Conservation (phyloP, 2,329 filamentous ascomycete species). For the Massarina eburnea region DNA sequence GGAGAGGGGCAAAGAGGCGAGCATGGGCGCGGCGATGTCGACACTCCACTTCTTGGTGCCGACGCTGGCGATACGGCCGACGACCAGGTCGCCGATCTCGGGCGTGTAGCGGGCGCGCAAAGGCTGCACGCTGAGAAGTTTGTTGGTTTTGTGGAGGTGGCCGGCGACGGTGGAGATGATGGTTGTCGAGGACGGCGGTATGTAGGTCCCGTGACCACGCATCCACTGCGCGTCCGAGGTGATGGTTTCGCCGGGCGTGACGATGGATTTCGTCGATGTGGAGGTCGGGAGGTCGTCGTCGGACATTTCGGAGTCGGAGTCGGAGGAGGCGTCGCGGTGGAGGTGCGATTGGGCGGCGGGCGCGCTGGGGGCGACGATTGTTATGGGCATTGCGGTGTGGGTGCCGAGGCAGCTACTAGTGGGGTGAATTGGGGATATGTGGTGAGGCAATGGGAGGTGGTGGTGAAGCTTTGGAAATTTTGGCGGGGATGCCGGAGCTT, state of each 20-base stretch:
- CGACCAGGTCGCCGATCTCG: slow-evolving; percentile 93
- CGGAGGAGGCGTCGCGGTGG: slow-evolving; percentile 48
- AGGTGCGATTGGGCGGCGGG: slow-evolving; percentile 31
- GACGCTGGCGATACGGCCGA: slow-evolving; percentile 93
- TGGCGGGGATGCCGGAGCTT: slow-evolving; percentile 22
- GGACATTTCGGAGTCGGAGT: slow-evolving; percentile 50
- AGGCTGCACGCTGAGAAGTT: slow-evolving; percentile 87
- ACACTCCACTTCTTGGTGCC: slow-evolving; percentile 92
- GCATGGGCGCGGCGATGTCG: slow-evolving; percentile 83
- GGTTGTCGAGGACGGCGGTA: slow-evolving; percentile 61
- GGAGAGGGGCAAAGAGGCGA: slow-evolving; percentile 81
- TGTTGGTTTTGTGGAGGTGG: slow-evolving; percentile 91
- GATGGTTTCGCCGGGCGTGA: slow-evolving; percentile 86
- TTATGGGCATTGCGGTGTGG: slow-evolving; percentile 55
- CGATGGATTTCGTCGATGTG: slow-evolving; percentile 55
- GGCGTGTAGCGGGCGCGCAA: slow-evolving; percentile 91
- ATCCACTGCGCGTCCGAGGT: slow-evolving; percentile 97
- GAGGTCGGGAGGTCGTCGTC: slow-evolving; percentile 41
- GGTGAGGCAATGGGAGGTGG: background rate
- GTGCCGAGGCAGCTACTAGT: background rate
- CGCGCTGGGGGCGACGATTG: slow-evolving; percentile 56
- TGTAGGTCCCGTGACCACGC: slow-evolving; percentile 92
- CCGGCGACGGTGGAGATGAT: slow-evolving; percentile 92
- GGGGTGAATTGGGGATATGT: background rate
- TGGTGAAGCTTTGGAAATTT: slow-evolving; percentile 29